phyloP scores from a whole-genome alignment of 1,284 basidiomycete species.

The Ustilago sp. region DNA sequence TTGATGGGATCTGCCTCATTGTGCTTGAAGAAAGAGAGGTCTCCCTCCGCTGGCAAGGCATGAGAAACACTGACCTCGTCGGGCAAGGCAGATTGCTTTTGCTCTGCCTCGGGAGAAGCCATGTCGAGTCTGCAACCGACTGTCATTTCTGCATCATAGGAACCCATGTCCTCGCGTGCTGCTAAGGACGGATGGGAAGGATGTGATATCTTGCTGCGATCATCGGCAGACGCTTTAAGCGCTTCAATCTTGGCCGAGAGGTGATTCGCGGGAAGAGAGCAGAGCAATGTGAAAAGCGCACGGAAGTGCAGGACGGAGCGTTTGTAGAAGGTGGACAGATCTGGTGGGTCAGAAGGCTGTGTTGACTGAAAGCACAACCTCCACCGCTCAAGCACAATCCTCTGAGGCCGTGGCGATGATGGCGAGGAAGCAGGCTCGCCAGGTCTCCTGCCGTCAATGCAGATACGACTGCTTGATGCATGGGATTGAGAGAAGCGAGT shows the following conservation, averaged over 20 bases:
- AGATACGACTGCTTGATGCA: constrained; percentile 5
- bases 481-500: not conserved
- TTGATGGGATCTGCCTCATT: not conserved
- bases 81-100: not conserved
- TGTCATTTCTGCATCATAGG: constrained; percentile 47
- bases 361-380: constrained; percentile 36
- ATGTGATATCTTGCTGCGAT: not conserved
- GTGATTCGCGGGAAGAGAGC: constrained; percentile 57
- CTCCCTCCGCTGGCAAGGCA: constrained; percentile 14
- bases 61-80: constrained; percentile 19
- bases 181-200: constrained; percentile 21
- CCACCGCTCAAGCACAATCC: constrained; percentile 57
- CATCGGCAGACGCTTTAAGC: constrained; percentile 14
- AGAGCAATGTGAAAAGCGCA: constrained; percentile 61
- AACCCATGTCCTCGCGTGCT: constrained; percentile 25
- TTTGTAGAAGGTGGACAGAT: constrained; percentile 69
- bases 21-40: not conserved
- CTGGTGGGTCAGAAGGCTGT: constrained; percentile 31
- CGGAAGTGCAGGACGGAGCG: constrained; percentile 68
- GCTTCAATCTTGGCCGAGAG: constrained; percentile 52
- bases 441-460: constrained; percentile 26
- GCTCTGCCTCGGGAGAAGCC: not conserved
- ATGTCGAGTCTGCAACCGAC: constrained; percentile 55
- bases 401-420: not conserved
- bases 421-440: constrained; percentile 1